A percentile compares a stretch with the other conserved stretches of the same genome.
Conservation (phyloP, 139 green algal genomes). For the Eudorina sp. region DNA sequence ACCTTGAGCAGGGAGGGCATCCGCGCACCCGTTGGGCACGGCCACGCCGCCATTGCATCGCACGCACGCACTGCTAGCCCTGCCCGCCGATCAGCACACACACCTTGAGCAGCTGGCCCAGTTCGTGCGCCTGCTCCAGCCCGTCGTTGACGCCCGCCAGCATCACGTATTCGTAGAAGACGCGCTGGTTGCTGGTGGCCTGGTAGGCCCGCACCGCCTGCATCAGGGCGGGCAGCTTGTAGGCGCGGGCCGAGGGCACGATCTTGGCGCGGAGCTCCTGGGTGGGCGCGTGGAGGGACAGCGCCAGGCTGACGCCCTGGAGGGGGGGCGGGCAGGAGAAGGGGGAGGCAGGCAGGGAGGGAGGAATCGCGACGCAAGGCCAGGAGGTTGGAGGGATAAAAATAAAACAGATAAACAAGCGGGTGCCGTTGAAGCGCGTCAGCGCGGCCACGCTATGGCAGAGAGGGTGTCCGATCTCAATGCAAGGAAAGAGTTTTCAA, state of each 20-base stretch:
- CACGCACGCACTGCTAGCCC: too few relatives aligned
- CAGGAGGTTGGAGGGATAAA: not conserved
- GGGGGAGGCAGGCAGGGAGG: not conserved
- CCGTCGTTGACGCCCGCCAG: constrained; percentile 90
- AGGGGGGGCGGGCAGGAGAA: not conserved
- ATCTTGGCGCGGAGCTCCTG: constrained; percentile 89
- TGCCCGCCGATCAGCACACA: too few relatives aligned
- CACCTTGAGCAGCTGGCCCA: constrained; percentile 78
- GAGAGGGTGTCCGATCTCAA: too few relatives aligned
- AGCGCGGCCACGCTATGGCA: too few relatives aligned
- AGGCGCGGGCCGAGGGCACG: constrained; percentile 92
- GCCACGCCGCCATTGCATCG: too few relatives aligned
- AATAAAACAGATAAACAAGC: too few relatives aligned
- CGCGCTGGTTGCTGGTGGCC: constrained; percentile 57
- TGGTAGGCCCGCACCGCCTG: constrained; percentile 85
- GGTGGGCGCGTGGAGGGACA: constrained; percentile 94
- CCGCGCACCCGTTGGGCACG: too few relatives aligned
- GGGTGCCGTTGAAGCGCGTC: too few relatives aligned
- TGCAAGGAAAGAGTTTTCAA: too few relatives aligned
- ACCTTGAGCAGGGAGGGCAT: too few relatives aligned
- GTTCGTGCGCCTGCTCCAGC: constrained; percentile 81
- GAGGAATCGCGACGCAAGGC: not conserved
- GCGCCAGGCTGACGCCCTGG: constrained; percentile 88
- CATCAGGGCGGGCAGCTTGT: constrained; percentile 88
- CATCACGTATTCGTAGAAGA: constrained; percentile 98